Base-by-base conservation (phyloP, 768 basidiomycete species). In the Collybiopsis luxurians region DNA sequence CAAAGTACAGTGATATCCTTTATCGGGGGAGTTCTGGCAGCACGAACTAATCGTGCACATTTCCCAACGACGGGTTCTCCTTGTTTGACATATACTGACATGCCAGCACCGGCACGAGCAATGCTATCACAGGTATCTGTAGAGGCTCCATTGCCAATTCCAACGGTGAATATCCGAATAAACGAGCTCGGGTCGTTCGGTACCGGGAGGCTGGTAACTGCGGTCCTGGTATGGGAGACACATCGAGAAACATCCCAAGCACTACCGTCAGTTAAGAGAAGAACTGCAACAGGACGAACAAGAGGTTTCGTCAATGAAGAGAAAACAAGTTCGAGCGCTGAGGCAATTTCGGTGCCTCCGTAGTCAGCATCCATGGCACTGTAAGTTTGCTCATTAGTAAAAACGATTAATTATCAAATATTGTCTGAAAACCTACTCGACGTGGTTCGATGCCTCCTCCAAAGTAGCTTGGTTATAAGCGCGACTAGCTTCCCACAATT, bases 261-360 rank as follows among this genome's bases (percentile, higher is more conserved):
- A 17, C 75, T 66, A 19, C 85, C 85, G 55, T 85, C 86, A 2
- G 86, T 87, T 26, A 87, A 68, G 12, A 86, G 64, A 59, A 86
- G 84, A 7, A 84, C 66, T 6, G 70, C 75, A 0, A 80, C 79
- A 1, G 84, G 74, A 5, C 50, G 50, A 36, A 13, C 13, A 1
- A 74, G 71, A 28, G 63, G 57, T 9, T 17, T 49, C 4, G 59
- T 63, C 2, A 79, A 73, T 4, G 63, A 63, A 1, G 49, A n/a
- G 24, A 83, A 71, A n/a, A 76, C 76, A 1, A 51, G 24, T 2
- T 64, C 51, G n/a, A 87, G 64, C 0, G 83, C 85, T 0, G 15
- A 10, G 0, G 65, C 46, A 6, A 83, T 76, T 49, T 85, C 75
- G 1, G 86, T 86, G 1, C 84, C 85, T 2, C 79, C 80, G 38